These are phyloP conservation scores for Penicillium arizonense DNA, from an alignment of 495 filamentous ascomycete genomes.

Conservation along the genomic window DNA sequence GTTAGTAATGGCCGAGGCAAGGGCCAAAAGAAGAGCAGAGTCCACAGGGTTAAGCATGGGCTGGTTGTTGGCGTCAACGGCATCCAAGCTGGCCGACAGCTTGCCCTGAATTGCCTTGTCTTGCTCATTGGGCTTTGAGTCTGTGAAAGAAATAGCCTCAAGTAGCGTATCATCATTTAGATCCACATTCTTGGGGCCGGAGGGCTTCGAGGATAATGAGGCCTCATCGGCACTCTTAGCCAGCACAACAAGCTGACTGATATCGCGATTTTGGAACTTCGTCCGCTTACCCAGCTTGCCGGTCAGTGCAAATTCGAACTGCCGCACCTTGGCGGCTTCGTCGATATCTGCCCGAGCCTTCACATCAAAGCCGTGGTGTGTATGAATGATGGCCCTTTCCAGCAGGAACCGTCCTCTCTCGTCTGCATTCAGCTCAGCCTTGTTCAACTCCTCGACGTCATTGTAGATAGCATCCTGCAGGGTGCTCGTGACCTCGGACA, in stretches of 20 bases:
- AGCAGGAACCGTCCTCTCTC: slow-evolving; percentile 65
- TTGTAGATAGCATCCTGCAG: slow-evolving; percentile 58
- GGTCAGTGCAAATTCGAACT: slow-evolving; percentile 80
- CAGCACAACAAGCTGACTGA: slow-evolving; percentile 88
- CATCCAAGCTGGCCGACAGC: slow-evolving; percentile 57
- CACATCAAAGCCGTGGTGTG: slow-evolving; percentile 78
- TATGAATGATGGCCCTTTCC: slow-evolving; percentile 79
- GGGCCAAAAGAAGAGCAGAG: slow-evolving; percentile 75
- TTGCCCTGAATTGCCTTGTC: slow-evolving; percentile 45
- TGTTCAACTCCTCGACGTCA: slow-evolving; percentile 42
- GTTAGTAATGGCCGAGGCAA: slow-evolving; percentile 86
- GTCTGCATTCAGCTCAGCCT: slow-evolving; percentile 38
- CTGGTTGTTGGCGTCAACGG: slow-evolving; percentile 73
- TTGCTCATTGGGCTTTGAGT: slow-evolving; percentile 46
- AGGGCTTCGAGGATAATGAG: slow-evolving; percentile 16
- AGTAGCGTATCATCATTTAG: slow-evolving; percentile 92
- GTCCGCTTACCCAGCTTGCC: slow-evolving; percentile 89
- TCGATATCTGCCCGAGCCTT: slow-evolving; percentile 71
- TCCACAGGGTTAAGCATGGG: slow-evolving; percentile 82
- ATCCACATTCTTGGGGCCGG: slow-evolving; percentile 63
- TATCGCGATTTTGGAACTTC: slow-evolving; percentile 84
- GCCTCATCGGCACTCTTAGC: slow-evolving; percentile 63
- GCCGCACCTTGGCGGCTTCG: slow-evolving; percentile 57
- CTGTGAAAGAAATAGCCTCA: slow-evolving; percentile 78
- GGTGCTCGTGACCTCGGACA: slow-evolving; percentile 71